Conservation (phyloP, 2,329 filamentous ascomycete genomes). For the Pseudocercospora vitis region DNA sequence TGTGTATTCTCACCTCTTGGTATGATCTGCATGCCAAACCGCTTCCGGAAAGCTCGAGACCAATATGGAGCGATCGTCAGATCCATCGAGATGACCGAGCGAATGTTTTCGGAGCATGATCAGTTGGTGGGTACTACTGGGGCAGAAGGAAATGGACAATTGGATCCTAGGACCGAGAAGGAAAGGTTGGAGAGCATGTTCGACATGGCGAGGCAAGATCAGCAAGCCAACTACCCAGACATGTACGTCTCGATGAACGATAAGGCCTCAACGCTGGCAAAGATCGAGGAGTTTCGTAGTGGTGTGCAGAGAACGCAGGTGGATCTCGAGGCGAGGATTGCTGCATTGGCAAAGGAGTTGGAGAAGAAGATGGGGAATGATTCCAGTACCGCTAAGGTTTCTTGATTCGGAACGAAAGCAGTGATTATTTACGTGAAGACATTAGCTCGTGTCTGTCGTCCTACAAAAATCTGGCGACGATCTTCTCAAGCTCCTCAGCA, state of each 20-base stretch:
- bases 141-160: not conserved
- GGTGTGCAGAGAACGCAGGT: not conserved
- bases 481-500: slow-evolving; percentile 32
- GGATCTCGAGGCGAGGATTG: not conserved
- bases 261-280: not conserved
- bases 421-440: not conserved
- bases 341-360: not conserved
- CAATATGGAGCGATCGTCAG: not conserved
- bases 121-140: not conserved
- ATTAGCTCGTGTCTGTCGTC: not conserved
- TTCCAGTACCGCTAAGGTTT: no score
- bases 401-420: no score
- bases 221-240: not conserved
- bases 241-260: not conserved
- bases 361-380: not conserved
- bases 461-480: slow-evolving; percentile 29
- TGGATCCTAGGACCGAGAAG: not conserved
- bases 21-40: not conserved
- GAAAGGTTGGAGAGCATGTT: not conserved
- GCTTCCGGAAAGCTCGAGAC: not conserved
- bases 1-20: no score
- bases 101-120: not conserved
- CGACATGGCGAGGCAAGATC: not conserved
- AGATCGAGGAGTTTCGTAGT: not conserved
- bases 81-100: not conserved